Evolutionary conservation across 768 basidiomycete species (phyloP).

Genomic region (Podaxis pistillaris): DNA sequence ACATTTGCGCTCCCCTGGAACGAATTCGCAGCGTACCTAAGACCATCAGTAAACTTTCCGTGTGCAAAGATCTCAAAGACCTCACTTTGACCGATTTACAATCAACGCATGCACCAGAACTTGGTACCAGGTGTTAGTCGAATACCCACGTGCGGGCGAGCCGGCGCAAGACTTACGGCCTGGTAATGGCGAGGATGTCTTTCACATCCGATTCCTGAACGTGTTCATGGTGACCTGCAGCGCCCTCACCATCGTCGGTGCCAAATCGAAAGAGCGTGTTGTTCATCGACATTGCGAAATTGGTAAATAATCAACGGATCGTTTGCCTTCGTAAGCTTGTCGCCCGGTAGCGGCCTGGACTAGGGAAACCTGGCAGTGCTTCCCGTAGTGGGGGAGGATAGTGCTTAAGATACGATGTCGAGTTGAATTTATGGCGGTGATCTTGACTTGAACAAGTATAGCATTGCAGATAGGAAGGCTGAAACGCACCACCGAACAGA

Average conservation of each 20-base stretch:
- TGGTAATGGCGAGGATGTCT: slow-evolving; percentile 5
- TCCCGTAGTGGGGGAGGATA: background rate
- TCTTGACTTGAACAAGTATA: slow-evolving; percentile 12
- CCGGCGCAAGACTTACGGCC: slow-evolving; percentile 1
- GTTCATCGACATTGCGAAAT: background rate
- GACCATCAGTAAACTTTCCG: background rate
- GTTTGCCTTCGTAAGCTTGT: background rate
- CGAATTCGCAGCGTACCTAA: slow-evolving; percentile 54
- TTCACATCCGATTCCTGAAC: slow-evolving; percentile 10
- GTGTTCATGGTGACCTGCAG: slow-evolving; percentile 16
- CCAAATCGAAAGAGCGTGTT: slow-evolving; percentile 19
- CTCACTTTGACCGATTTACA: slow-evolving; percentile 57
- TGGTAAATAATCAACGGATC: background rate
- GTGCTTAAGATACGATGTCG: background rate
- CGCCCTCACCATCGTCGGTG: slow-evolving; percentile 19
- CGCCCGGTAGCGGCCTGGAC: background rate
- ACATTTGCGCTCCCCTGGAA: slow-evolving; percentile 42
- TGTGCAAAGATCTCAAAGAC: background rate
- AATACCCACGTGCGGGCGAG: too few species aligned
- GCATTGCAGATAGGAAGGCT: slow-evolving; percentile 8
- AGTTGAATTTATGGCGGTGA: slow-evolving; percentile 11
- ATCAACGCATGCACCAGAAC: slow-evolving; percentile 53
- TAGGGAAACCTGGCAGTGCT: background rate
- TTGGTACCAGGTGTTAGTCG: slow-evolving; percentile 17
- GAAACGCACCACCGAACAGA: slow-evolving; percentile 12